phyloP scores from a whole-genome alignment of 495 filamentous ascomycete species.

The Sabuloglossum arenarium region DNA sequence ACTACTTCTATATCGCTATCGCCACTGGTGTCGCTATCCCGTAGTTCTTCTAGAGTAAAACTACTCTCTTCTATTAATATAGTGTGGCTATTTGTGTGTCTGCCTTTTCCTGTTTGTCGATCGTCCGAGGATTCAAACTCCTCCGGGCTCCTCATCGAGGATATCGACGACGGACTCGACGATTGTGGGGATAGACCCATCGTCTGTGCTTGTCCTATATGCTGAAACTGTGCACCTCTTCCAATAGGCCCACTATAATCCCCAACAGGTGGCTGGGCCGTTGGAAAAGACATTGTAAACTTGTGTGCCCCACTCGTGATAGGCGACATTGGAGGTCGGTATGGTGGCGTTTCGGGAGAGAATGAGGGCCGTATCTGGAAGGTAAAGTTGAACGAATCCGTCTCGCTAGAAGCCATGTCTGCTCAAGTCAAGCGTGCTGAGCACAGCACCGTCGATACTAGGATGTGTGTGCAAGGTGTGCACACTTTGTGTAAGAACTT shows the following conservation, averaged over 20 bases:
- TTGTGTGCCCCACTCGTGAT: background rate
- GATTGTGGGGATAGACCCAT: background rate
- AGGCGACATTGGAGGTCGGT: background rate
- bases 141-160: background rate
- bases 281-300: background rate
- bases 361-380: constrained; percentile 2
- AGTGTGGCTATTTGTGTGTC: background rate
- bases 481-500: background rate
- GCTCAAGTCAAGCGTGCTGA: background rate
- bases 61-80: constrained; percentile 4
- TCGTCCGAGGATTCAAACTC: constrained; percentile 6
- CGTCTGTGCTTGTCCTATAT: background rate
- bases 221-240: background rate
- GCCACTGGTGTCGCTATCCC: constrained; percentile 12
- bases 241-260: background rate
- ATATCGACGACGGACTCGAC: background rate
- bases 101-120: background rate
- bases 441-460: background rate
- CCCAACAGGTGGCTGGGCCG: background rate
- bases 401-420: constrained; percentile 1
- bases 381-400: background rate
- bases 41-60: constrained; percentile 15
- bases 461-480: background rate
- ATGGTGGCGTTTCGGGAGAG: background rate
- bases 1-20: constrained; percentile 17